A percentile compares a stretch with the other conserved stretches of the same genome.
Evolutionary conservation across 495 filamentous ascomycete genomes (phyloP).

Genomic region (Articulospora tetracladia): DNA sequence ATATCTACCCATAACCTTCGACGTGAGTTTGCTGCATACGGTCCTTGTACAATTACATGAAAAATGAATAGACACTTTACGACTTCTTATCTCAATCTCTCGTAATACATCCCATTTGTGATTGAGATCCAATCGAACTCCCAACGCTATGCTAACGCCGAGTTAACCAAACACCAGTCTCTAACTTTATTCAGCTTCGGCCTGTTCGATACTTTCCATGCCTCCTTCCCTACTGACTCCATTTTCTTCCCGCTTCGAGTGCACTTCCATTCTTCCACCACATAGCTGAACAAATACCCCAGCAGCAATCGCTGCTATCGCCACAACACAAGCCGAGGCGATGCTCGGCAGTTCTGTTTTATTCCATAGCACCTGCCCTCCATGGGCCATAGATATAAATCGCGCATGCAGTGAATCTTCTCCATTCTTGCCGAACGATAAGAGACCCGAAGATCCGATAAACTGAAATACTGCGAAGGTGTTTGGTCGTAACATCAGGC

Average conservation of each 20-base stretch:
- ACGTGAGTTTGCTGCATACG: no score
- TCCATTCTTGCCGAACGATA: neutral
- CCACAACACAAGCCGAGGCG: neutral
- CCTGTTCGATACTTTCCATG: no score
- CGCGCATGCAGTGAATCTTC: neutral
- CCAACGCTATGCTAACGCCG: no score
- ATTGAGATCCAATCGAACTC: no score
- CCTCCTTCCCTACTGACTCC: neutral
- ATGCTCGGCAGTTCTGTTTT: neutral
- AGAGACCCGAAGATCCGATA: neutral
- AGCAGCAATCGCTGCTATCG: neutral
- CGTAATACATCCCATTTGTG: no score
- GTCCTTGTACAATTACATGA: no score
- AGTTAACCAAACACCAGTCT: no score
- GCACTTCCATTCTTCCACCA: neutral
- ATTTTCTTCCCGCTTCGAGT: neutral
- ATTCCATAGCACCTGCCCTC: neutral
- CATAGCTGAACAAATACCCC: neutral
- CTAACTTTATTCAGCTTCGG: neutral
- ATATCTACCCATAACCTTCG: no score
- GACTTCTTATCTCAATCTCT: no score
- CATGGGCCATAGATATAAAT: no score
- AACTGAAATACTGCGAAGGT: neutral
- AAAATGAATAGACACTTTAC: no score
- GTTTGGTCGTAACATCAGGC: neutral